Evolutionary conservation across 257 asterid genomes (phyloP), one percentile per base, ranked within the genome.

Genomic region (Eustoma russellianum): DNA sequence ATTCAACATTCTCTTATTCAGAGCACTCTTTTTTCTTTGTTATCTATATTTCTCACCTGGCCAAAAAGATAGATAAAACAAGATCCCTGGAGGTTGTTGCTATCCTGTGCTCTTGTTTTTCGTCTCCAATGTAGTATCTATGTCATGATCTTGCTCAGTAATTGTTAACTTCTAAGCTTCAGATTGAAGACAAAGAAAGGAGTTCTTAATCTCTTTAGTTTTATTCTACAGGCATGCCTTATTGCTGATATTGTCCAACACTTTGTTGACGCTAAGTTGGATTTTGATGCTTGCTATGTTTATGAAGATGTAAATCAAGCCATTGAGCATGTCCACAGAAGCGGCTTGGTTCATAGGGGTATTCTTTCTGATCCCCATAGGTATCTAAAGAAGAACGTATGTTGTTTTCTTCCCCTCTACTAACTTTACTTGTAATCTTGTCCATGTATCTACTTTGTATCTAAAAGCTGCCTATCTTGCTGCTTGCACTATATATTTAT

Each of bases 221-320:
- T 55, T 69, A 16, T 50, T 66, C 47, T 64, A 79, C 82, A 91
- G 97, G 92, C 98, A 52, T 84, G 98, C 79, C 94, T 91, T 58
- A 85, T 91, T 61, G 95, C 97, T 67, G 98, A 91, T 70, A 77
- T 91, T 35, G 87, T 91, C 67, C 98, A 91, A 71, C 97, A 91
- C 63, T 91, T 91, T 67, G 93, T 87, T 73, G 93, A 91, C 49
- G 98, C 95, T 49, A 88, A 87, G 76, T 70, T 87, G 80, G 98
- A 91, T 54, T 91, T 91, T 73, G 97, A 91, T 55, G 59, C 98
- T 70, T 71, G 86, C 63, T 91, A 87, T 78, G 75, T 91, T 74
- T 87, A 91, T 59, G 75, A 91, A 77, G 98, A 91, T 66, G 93
- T 91, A 53, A 79, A 83, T 62, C 85, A 77, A 62, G 95, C 98